Conservation (phyloP, 202 grass and related monocot genomes). For the Zoysia matrella region DNA sequence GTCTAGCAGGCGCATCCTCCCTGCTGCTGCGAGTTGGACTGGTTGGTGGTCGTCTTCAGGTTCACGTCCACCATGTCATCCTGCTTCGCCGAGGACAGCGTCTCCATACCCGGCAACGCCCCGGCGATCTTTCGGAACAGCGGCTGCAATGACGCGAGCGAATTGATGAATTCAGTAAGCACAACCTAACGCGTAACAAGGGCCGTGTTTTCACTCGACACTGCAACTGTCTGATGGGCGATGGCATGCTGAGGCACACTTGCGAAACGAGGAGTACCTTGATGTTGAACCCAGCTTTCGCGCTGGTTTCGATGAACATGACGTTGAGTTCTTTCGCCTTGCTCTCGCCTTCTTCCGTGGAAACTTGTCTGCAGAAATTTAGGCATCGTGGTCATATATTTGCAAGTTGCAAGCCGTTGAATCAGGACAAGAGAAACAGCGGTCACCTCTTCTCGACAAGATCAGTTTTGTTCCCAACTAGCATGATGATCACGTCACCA, state of each 20-base stretch:
- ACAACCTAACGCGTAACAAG: no score
- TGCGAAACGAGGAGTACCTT: conserved; percentile 37
- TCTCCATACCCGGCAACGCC: conserved; percentile 76
- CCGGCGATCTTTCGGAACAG: conserved; percentile 75
- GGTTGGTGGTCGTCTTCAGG: conserved; percentile 47
- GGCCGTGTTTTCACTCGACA: no score
- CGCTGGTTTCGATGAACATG: conserved; percentile 83
- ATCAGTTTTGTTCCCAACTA: conserved; percentile 77
- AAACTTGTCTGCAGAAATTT: conserved; percentile 58
- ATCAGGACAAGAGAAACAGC: not conserved
- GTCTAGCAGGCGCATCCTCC: conserved; percentile 62
- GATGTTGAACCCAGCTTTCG: conserved; percentile 87
- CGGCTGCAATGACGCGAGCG: conserved; percentile 29
- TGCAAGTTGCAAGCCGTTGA: not conserved
- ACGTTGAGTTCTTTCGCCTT: conserved; percentile 61
- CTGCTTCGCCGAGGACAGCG: conserved; percentile 54
- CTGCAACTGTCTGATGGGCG: no score
- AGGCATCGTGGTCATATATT: not conserved
- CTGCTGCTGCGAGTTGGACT: conserved; percentile 58
- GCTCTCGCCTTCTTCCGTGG: conserved; percentile 71
- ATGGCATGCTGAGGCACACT: not conserved
- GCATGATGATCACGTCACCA: conserved; percentile 63
- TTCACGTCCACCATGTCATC: conserved; percentile 82
- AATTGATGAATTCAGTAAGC: not conserved
- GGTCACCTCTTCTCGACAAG: conserved; percentile 72